Conservation (phyloP, 441 rosid species). For the Corymbia citriodora region DNA sequence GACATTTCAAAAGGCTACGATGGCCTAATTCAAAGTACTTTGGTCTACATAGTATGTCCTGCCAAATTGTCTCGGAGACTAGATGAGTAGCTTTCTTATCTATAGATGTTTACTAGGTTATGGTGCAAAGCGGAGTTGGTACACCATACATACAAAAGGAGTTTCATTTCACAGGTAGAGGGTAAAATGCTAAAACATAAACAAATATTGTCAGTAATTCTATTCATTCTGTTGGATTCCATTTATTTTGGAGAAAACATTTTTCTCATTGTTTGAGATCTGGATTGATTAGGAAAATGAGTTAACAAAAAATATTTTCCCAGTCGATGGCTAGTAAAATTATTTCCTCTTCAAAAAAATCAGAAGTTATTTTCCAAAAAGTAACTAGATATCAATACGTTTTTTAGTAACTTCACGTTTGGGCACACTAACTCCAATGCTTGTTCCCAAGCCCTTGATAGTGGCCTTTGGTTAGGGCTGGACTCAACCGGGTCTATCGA, state of each 20-base stretch:
- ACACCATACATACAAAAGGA: not conserved
- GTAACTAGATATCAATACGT: not conserved
- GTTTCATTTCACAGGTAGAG: not conserved
- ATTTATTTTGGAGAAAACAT: too few relatives aligned
- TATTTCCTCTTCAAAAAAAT: not conserved
- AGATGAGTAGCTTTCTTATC: not conserved
- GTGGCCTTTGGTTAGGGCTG: not conserved
- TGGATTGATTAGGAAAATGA: not conserved
- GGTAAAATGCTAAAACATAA: not conserved
- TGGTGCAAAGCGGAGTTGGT: not conserved
- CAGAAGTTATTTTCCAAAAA: too few relatives aligned
- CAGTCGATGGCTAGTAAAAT: not conserved
- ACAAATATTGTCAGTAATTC: not conserved
- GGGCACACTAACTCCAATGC: not conserved
- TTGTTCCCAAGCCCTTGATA: fast-evolving
- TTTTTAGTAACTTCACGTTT: not conserved
- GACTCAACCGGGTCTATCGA: not conserved
- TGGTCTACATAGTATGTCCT: not conserved
- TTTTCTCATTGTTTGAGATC: too few relatives aligned
- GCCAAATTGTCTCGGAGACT: not conserved
- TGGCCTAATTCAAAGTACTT: not conserved
- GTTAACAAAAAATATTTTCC: not conserved
- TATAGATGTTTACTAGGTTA: not conserved
- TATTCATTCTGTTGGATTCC: not conserved
- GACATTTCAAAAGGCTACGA: not conserved